Conservation (phyloP, 2,329 filamentous ascomycete species). For the Diaporthe helianthi region DNA sequence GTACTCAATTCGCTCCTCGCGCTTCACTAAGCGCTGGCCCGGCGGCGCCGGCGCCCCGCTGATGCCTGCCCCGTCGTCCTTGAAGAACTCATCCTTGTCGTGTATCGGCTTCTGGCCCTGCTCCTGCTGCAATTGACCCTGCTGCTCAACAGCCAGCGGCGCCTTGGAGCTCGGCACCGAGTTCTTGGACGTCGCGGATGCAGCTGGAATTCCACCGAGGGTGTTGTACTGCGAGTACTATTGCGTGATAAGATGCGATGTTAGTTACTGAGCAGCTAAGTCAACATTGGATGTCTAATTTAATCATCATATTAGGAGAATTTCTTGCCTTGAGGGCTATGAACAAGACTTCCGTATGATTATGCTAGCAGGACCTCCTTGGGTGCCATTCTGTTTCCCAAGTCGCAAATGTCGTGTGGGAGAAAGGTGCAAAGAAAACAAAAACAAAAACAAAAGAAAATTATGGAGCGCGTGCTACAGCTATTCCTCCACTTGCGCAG, state of each 20-base stretch:
- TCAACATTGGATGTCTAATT: constrained; percentile 4
- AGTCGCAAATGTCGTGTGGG: not conserved
- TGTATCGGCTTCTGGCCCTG: constrained; percentile 36
- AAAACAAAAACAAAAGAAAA: too few relatives aligned
- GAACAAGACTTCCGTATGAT: not conserved
- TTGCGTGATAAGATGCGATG: not conserved
- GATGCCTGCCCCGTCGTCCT: constrained; percentile 42
- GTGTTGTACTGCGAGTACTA: constrained; percentile 58
- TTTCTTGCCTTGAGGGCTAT: constrained; percentile 32
- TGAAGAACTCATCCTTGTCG: constrained; percentile 35
- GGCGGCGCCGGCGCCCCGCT: constrained; percentile 59
- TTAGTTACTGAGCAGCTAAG: constrained; percentile 21
- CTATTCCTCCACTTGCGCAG: not conserved
- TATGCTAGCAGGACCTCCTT: not conserved
- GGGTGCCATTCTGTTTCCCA: not conserved
- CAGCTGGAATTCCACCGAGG: constrained; percentile 30
- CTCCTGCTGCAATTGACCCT: constrained; percentile 19
- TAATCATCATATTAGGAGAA: not conserved
- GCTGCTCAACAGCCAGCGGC: constrained; percentile 2
- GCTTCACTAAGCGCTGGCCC: constrained; percentile 56
- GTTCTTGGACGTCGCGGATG: constrained; percentile 22
- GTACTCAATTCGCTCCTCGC: constrained; percentile 90
- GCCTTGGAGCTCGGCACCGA: constrained; percentile 36
- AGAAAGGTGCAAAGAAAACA: constrained; percentile 14
- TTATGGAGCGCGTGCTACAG: constrained; percentile 26